Conservation (phyloP, 495 filamentous ascomycete genomes). For the Symbiotaphrina buchneri region DNA sequence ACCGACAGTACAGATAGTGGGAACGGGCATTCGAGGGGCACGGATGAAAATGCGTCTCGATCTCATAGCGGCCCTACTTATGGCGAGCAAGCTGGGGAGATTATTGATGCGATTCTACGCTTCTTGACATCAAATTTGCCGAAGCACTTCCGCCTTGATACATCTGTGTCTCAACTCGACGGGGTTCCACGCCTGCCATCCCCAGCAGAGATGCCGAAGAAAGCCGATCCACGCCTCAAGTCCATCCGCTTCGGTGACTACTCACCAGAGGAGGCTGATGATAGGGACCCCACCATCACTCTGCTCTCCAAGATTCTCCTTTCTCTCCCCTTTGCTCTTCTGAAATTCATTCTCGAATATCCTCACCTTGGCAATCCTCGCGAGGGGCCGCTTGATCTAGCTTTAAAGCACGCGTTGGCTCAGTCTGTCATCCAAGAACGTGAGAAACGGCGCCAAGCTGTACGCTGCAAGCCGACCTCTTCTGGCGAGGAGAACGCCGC, state of each 20-base stretch:
- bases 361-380: slow-evolving; percentile 18
- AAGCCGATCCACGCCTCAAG: slow-evolving; percentile 26
- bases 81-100: slow-evolving; percentile 7
- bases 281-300: slow-evolving; percentile 13
- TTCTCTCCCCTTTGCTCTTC: slow-evolving; percentile 35
- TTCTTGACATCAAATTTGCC: slow-evolving; percentile 25
- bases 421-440: too few species aligned
- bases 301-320: slow-evolving; percentile 36
- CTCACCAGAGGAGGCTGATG: slow-evolving; percentile 19
- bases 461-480: too few species aligned
- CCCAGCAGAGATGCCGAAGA: slow-evolving; percentile 9
- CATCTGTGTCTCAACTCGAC: slow-evolving; percentile 13
- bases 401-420: too few species aligned
- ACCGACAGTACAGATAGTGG: not conserved
- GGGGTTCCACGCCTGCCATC: slow-evolving; percentile 16
- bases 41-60: slow-evolving; percentile 2
- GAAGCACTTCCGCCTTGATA: slow-evolving; percentile 22
- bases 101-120: slow-evolving; percentile 15
- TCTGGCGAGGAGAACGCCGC: too few species aligned
- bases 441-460: too few species aligned
- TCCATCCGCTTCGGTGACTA: slow-evolving; percentile 45
- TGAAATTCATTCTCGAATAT: slow-evolving; percentile 32
- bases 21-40: slow-evolving; percentile 8
- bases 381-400: too few species aligned
- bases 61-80: slow-evolving; percentile 6